Percentiles rank a stretch among this genome's conserved stretches.
These are phyloP conservation scores for Plasmodium cynomolgi DNA, from an alignment of 169 alveolate genomes.

Conservation along the genomic window DNA sequence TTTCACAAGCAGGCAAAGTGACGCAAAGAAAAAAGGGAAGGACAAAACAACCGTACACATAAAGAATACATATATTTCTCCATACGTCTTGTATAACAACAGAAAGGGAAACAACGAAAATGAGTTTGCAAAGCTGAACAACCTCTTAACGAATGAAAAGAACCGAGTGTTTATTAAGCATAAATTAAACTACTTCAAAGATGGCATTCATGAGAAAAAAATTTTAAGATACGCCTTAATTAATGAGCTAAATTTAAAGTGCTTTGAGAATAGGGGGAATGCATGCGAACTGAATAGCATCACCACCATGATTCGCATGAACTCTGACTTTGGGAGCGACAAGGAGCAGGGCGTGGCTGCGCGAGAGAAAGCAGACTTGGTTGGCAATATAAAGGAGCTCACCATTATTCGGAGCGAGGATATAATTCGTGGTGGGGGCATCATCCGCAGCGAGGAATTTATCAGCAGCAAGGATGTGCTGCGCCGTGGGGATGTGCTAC, in stretches of 20 bases:
- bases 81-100: conserved; percentile 49
- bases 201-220: conserved; percentile 24
- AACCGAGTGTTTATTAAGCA: conserved; percentile 13
- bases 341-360: conserved; percentile 45
- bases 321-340: conserved; percentile 30
- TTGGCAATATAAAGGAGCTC: conserved; percentile 19
- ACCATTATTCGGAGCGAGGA: conserved; percentile 5
- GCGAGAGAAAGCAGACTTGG: conserved; percentile 27
- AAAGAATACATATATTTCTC: conserved; percentile 70
- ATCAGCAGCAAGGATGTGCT: background rate
- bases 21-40: background rate
- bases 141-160: conserved; percentile 19
- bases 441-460: background rate
- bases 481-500: background rate
- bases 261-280: conserved; percentile 20
- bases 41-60: conserved; percentile 42
- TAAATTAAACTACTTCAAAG: conserved; percentile 2
- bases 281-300: conserved; percentile 41
- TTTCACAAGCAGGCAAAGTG: background rate
- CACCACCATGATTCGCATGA: conserved; percentile 41
- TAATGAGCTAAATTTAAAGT: conserved; percentile 17
- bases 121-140: conserved; percentile 23
- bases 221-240: conserved; percentile 26
- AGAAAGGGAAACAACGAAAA: conserved; percentile 20
- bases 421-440: background rate